Evolutionary conservation across 176 grass and related monocot species (phyloP).

Genomic region (Triticum timopheevii): DNA sequence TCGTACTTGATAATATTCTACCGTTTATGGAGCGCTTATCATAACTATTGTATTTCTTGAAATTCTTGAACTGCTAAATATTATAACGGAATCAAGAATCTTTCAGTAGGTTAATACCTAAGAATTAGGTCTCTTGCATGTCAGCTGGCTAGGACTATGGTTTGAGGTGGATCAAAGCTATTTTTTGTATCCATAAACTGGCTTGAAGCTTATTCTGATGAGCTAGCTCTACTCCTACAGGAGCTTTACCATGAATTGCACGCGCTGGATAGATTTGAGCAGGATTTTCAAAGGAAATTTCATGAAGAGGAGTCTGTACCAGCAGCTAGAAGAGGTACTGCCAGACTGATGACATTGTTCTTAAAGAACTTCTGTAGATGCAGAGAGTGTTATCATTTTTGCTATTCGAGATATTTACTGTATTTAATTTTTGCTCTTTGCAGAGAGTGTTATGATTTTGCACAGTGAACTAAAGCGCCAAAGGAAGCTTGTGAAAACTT

Average conservation of each 20-base stretch:
- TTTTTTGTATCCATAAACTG: neutral
- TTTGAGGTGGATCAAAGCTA: neutral
- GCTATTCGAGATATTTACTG: no score
- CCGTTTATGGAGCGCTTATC: neutral
- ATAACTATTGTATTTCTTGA: neutral
- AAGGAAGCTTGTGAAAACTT: conserved; percentile 88
- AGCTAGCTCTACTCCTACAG: conserved; percentile 39
- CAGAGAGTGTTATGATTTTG: conserved; percentile 90
- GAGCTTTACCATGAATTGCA: conserved; percentile 96
- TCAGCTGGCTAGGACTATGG: neutral
- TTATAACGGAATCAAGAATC: neutral
- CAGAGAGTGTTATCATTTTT: conserved; percentile 92
- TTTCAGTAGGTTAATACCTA: neutral
- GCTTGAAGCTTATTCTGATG: conserved; percentile 28
- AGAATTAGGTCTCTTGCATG: neutral
- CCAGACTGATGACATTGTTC: neutral
- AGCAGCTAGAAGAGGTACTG: conserved; percentile 64
- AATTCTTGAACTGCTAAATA: neutral
- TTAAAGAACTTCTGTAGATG: neutral
- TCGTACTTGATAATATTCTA: conserved; percentile 6
- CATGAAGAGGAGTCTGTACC: conserved; percentile 73
- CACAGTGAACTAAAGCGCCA: conserved; percentile 89
- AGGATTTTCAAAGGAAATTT: conserved; percentile 84
- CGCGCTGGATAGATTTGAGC: conserved; percentile 82
- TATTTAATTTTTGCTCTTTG: neutral